These are phyloP conservation scores for Orbilia ellipsospora DNA, from an alignment of 2,329 filamentous ascomycete genomes.

Conservation along the genomic window DNA sequence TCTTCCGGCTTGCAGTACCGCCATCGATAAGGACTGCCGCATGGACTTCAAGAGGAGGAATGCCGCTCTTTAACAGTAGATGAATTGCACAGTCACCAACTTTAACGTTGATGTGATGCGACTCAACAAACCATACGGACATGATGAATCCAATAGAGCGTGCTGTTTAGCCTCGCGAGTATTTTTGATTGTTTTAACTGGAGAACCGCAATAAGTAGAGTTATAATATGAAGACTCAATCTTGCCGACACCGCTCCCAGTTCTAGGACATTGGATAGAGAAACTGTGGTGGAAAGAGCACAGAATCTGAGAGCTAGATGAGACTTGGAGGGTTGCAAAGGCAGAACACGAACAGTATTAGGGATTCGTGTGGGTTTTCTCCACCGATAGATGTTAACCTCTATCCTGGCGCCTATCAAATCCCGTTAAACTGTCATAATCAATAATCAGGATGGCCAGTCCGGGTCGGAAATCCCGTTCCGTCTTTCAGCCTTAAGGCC, in stretches of 20 bases:
- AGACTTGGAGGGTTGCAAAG: no score
- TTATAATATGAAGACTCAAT: neutral
- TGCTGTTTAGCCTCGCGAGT: neutral
- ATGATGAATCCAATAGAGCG: neutral
- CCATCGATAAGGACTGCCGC: conserved; percentile 46
- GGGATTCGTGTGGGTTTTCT: no score
- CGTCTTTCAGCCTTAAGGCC: no score
- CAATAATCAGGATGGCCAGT: no score
- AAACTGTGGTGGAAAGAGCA: no score
- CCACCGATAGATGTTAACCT: no score
- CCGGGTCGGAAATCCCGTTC: no score
- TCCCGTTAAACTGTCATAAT: no score
- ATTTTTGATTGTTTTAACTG: neutral
- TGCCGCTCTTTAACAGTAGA: conserved; percentile 16
- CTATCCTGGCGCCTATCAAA: no score
- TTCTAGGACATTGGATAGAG: neutral
- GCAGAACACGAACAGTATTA: no score
- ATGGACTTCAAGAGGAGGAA: neutral
- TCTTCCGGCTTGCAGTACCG: neutral
- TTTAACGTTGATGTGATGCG: conserved; percentile 42
- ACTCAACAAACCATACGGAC: conserved; percentile 9
- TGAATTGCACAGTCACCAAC: conserved; percentile 50
- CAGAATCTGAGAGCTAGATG: no score
- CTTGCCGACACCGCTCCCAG: neutral
- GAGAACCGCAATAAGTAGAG: neutral